Conservation (phyloP, 345 rosid genomes). For the Gossypium rotundifolium region DNA sequence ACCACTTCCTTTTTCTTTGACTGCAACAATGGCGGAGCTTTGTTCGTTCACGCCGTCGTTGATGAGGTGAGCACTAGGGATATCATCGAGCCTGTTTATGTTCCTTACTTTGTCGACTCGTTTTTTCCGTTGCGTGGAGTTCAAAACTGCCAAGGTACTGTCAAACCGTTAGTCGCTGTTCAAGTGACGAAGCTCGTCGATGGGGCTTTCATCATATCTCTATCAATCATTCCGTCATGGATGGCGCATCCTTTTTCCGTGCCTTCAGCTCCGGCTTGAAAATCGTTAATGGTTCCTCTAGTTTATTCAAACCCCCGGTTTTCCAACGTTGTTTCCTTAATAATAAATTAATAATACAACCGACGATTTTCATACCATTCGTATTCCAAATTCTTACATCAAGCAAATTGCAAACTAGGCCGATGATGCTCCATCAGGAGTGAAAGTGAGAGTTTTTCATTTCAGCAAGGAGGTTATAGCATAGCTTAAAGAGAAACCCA, state of each 20-base stretch:
- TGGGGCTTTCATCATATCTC: background rate
- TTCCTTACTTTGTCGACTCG: slow-evolving; percentile 19
- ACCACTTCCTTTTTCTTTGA: background rate
- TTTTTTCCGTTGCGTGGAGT: slow-evolving; percentile 37
- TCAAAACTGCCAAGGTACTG: slow-evolving; percentile 24
- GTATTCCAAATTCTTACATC: background rate
- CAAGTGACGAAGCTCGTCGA: background rate
- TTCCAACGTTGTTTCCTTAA: background rate
- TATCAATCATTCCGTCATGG: background rate
- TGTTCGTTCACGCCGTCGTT: slow-evolving; percentile 29
- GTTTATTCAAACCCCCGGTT: background rate
- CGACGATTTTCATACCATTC: background rate
- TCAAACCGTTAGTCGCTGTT: slow-evolving; percentile 11
- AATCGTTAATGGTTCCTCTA: background rate
- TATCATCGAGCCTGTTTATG: slow-evolving; percentile 18
- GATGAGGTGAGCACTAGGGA: slow-evolving; percentile 7
- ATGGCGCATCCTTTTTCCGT: slow-evolving; percentile 3
- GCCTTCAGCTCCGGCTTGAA: slow-evolving; percentile 1
- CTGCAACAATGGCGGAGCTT: slow-evolving; percentile 10
- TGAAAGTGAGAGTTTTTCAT: slow-evolving; percentile 24
- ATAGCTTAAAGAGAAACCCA: slow-evolving; percentile 40
- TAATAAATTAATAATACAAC: background rate
- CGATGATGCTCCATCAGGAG: background rate
- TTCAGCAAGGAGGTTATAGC: slow-evolving; percentile 24
- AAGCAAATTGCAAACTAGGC: background rate